These are phyloP conservation scores for Wickerhamiella qilinensis DNA, from an alignment of 805 yeast species.

Conservation along the genomic window DNA sequence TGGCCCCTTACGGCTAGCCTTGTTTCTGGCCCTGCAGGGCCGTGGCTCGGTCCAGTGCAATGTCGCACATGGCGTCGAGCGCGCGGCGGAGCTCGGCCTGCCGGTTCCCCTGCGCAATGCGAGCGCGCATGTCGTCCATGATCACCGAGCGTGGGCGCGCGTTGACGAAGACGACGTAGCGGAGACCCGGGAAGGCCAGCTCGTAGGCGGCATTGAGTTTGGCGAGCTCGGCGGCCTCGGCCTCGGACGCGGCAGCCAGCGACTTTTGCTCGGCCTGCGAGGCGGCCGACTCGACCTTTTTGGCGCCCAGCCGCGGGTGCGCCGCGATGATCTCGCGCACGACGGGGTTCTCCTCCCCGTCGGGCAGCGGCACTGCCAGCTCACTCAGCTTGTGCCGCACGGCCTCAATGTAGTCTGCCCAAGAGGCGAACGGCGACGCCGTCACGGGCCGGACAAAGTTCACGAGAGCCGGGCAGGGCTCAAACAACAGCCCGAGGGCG, in stretches of 20 bases:
- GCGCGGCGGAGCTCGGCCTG: slow-evolving; percentile 46
- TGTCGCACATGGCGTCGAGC: slow-evolving; percentile 80
- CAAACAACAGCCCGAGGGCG: slow-evolving; percentile 43
- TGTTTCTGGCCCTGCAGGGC: too few species aligned
- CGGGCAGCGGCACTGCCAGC: slow-evolving; percentile 20
- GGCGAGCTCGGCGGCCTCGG: slow-evolving; percentile 34
- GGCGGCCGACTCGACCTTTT: slow-evolving; percentile 35
- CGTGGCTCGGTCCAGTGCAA: slow-evolving; percentile 61
- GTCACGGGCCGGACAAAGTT: slow-evolving; percentile 21
- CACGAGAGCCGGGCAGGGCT: slow-evolving; percentile 39
- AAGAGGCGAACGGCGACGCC: slow-evolving; percentile 11
- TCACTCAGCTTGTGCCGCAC: slow-evolving; percentile 26
- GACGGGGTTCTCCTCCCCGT: too few species aligned
- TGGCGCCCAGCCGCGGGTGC: slow-evolving; percentile 76
- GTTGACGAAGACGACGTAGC: slow-evolving; percentile 80
- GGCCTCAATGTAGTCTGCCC: slow-evolving; percentile 30
- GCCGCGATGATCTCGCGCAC: slow-evolving; percentile 51
- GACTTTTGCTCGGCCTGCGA: slow-evolving; percentile 59
- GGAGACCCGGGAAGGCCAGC: slow-evolving; percentile 44
- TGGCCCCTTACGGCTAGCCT: too few species aligned
- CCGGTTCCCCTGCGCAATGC: slow-evolving; percentile 43
- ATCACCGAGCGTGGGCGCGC: slow-evolving; percentile 56
- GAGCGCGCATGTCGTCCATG: slow-evolving; percentile 41
- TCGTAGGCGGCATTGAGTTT: slow-evolving; percentile 51
- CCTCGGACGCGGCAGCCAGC: slow-evolving; percentile 32